A percentile compares a stretch with the other conserved stretches of the same genome.
These are phyloP conservation scores for Chionographis japonica DNA, from an alignment of 106 monocot species.

Conservation along the genomic window DNA sequence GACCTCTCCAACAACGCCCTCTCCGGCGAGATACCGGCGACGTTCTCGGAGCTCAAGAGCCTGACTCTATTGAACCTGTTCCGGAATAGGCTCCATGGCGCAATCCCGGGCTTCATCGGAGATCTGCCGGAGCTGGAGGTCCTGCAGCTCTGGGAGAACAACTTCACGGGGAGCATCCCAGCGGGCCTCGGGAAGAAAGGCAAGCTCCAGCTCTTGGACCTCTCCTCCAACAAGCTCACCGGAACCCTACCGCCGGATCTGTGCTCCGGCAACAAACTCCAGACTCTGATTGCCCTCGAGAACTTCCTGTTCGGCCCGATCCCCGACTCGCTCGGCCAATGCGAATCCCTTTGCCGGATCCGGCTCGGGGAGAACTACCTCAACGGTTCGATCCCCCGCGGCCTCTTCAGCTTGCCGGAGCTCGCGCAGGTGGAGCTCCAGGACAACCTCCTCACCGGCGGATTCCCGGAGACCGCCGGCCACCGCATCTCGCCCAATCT, in stretches of 20 bases:
- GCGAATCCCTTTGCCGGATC: conserved; percentile 27
- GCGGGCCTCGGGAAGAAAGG: conserved; percentile 28
- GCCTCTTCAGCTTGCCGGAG: conserved; percentile 14
- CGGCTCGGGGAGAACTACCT: conserved; percentile 45
- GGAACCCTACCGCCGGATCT: conserved; percentile 29
- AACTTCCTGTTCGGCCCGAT: conserved; percentile 37
- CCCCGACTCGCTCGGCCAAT: conserved; percentile 26
- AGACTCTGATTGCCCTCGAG: conserved; percentile 24
- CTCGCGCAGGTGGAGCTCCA: conserved; percentile 39
- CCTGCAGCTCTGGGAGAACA: conserved; percentile 43
- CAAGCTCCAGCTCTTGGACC: conserved; percentile 30
- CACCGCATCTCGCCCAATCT: conserved; percentile 6
- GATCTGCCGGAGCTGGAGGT: conserved; percentile 38
- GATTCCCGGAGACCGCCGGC: conserved; percentile 18
- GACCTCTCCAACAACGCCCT: conserved; percentile 78
- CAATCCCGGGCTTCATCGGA: conserved; percentile 33
- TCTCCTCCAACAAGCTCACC: conserved; percentile 34
- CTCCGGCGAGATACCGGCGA: conserved; percentile 47
- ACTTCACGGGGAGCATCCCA: conserved; percentile 44
- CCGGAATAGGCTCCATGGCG: conserved; percentile 40
- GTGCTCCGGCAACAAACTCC: conserved; percentile 18
- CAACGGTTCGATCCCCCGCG: conserved; percentile 29
- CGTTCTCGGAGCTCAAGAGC: conserved; percentile 28
- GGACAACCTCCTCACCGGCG: conserved; percentile 39
- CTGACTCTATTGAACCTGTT: conserved; percentile 42